Percentiles rank a stretch among this genome's conserved stretches.
phyloP scores from a whole-genome alignment of 768 basidiomycete genomes.

The Auricularia heimuer region DNA sequence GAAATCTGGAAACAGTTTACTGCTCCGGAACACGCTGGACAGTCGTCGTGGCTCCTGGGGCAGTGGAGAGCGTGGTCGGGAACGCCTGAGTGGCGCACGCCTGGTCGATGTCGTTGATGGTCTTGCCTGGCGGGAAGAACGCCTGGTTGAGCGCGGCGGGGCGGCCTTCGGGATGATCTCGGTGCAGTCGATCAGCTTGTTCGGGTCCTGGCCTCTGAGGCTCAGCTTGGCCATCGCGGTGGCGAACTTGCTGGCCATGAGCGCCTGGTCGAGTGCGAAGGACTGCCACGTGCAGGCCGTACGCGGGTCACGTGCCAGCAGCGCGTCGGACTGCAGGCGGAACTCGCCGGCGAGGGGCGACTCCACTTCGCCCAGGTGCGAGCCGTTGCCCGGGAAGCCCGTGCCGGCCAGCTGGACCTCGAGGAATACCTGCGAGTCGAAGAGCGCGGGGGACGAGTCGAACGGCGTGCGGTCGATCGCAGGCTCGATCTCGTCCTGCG shows the following conservation, averaged over 20 bases:
- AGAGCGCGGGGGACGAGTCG: constrained; percentile 14
- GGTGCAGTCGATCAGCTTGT: constrained; percentile 6
- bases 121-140: not conserved
- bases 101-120: not conserved
- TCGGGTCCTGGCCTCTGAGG: not conserved
- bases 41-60: not conserved
- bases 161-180: constrained; percentile 1
- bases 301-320: constrained; percentile 28
- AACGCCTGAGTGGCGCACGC: not conserved
- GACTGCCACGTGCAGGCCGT: constrained; percentile 42
- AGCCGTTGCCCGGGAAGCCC: constrained; percentile 25
- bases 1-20: not conserved
- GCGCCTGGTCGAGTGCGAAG: constrained; percentile 15
- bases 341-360: constrained; percentile 33
- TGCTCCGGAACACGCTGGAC: not conserved
- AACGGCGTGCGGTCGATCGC: constrained; percentile 19
- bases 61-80: not conserved
- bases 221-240: constrained; percentile 1
- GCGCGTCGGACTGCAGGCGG: constrained; percentile 35
- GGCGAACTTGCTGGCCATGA: constrained; percentile 1
- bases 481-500: constrained; percentile 17
- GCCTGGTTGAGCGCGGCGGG: not conserved
- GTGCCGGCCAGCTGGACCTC: constrained; percentile 21
- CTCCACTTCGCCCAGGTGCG: constrained; percentile 30
- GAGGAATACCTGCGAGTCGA: constrained; percentile 17